Evolutionary conservation across 352 stramenopile genomes (phyloP), one percentile per base, ranked within the genome.

Genomic region (Phytopythium delawarense): DNA sequence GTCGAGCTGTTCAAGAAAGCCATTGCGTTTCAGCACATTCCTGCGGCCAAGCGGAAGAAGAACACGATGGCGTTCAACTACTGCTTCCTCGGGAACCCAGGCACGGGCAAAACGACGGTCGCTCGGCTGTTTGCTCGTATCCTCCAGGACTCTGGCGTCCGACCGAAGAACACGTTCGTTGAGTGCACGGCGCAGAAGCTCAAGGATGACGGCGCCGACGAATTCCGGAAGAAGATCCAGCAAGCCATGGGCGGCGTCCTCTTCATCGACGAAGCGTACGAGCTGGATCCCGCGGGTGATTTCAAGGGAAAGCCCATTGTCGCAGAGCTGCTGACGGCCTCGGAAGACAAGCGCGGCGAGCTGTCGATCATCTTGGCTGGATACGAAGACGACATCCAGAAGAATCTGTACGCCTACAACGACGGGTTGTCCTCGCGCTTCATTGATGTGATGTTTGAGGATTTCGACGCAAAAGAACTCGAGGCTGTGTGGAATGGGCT

Each of bases 231-330:
- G 63, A 79, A 92, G 28, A 74, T 98, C 8, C 39, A 84, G 37
- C 63, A 69, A 7, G 80, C 87, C 0, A 78, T 76, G 45, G 92
- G 88, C 15, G 92, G 91, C 35, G 85, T 96, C 16, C 66, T 98
- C 15, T 98, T 98, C 59, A 95, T 98, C 30, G 94, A 98, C 55
- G 94, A 98, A 66, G 91, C 90, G 44, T 97, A 98, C 59, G 82
- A 95, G 35, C 58, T 98, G 42, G 87, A 98, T 44, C 91, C 91
- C 5, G 66, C 79, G 8, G 72, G 67, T 7, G 85, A 96, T 50
- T 74, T 75, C 23, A 94, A 90, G 49, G 91, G 87, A 1, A 91
- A 84, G 51, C 75, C 89, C 9, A 93, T 98, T 28, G 81, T 96
- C 18, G 91, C 94, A 6, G 82, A 96, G 54, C 57, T 98, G 30